A percentile compares a stretch with the other conserved stretches of the same genome.
Evolutionary conservation across 2,329 filamentous ascomycete genomes (phyloP).

Genomic region (Ophidiomyces ophidiicola): DNA sequence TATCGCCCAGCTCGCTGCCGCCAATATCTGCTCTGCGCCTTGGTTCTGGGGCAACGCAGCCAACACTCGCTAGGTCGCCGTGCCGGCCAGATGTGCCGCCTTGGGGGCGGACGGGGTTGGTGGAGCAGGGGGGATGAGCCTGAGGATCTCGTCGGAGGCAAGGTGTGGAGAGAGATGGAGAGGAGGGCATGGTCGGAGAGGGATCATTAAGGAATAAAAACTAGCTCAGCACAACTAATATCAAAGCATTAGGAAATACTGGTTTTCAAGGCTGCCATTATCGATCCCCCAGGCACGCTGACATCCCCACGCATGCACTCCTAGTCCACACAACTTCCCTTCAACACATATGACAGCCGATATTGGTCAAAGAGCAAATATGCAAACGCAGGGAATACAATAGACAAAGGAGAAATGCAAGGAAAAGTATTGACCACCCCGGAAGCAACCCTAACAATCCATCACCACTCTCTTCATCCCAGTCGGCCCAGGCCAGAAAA

Average conservation of each 20-base stretch:
- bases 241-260: not conserved
- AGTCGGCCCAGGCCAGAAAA: slow-evolving; percentile 5
- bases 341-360: slow-evolving; percentile 8
- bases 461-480: slow-evolving; percentile 25
- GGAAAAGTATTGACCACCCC: slow-evolving; percentile 31
- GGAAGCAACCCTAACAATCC: slow-evolving; percentile 39
- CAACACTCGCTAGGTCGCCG: too few species aligned
- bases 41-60: too few species aligned
- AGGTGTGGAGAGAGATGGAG: too few species aligned
- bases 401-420: slow-evolving; percentile 7
- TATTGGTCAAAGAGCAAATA: slow-evolving; percentile 5
- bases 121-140: slow-evolving; percentile 1
- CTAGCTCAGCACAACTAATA: slow-evolving; percentile 3
- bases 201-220: slow-evolving; percentile 6
- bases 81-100: too few species aligned
- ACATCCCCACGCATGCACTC: slow-evolving; percentile 15
- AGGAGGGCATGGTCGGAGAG: too few species aligned
- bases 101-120: too few species aligned
- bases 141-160: too few species aligned
- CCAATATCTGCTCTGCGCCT: too few species aligned
- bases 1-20: too few species aligned
- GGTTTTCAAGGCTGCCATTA: slow-evolving; percentile 3
- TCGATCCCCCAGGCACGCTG: slow-evolving; percentile 11
- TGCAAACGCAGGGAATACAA: slow-evolving; percentile 1
- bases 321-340: slow-evolving; percentile 10